Base-by-base conservation (phyloP, 768 basidiomycete species). In the Zangia roseola region DNA sequence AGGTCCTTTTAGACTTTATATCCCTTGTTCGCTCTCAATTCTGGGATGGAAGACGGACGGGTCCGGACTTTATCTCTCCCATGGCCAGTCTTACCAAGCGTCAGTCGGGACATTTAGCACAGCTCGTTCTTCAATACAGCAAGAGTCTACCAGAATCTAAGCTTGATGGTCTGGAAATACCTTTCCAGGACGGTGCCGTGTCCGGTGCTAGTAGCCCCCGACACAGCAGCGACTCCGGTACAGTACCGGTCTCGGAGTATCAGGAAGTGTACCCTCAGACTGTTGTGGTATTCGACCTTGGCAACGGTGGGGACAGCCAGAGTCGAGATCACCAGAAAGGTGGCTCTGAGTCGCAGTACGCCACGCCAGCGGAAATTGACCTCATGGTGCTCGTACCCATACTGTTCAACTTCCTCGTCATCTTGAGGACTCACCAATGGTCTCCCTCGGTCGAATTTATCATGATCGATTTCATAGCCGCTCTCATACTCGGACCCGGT, bases 11-110 rank as follows among this genome's bases (percentile, higher is more conserved):
- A 5, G 58, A 60, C 35, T 53, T 60, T 31, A 7, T 41, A 12
- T 53, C 54, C 24, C 8, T 53, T 28, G 43, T 53, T 40, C 28
- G 28, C 10, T 59, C 58, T 9, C 57, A 46, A 17, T 52, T 60
- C 36, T 54, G 58, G 52, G 59, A 61, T 47, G 52, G 55, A 43
- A 53, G 49, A 41, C 52, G 55, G 38, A 51, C 59, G 7, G 59
- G 55, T 1, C 55, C 59, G 14, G 55, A 60, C 4, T 61, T 60
- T 28, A 19, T 60, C 40, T 28, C 28, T 5, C 54, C 55, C 8
- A 60, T 60, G 52, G 10, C 59, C 33, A 54, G 59, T 24, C 52
- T 60, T 25, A 37, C 43, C 17, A 57, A 58, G 31, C 50, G 59
- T 10, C 55, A 49, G 37, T 57, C 58, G 9, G 59, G 55, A 16